Percentiles rank a stretch among this genome's conserved stretches.
Evolutionary conservation across 108 stramenopile species (phyloP).

Genomic region (Cyclostephanos invisitatus): DNA sequence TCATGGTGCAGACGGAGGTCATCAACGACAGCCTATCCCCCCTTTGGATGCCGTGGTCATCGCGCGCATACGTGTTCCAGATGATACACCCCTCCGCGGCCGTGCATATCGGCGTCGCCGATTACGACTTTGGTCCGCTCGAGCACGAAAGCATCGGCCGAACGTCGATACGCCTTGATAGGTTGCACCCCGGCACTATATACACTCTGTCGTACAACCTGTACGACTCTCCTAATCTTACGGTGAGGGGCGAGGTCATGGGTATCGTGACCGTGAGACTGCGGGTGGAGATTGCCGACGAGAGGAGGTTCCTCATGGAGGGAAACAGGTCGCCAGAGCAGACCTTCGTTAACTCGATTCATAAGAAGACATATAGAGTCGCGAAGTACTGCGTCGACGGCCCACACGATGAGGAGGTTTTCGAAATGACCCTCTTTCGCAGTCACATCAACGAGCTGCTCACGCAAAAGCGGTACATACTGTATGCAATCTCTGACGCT

Average conservation of each 20-base stretch:
- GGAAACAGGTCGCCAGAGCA: slow-evolving; percentile 22
- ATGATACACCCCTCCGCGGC: slow-evolving; percentile 63
- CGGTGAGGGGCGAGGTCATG: slow-evolving; percentile 46
- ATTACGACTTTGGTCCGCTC: slow-evolving; percentile 55
- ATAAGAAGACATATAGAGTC: slow-evolving; percentile 57
- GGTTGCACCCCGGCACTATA: slow-evolving; percentile 53
- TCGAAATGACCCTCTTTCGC: slow-evolving; percentile 60
- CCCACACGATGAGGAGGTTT: slow-evolving; percentile 57
- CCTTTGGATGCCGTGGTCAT: slow-evolving; percentile 75
- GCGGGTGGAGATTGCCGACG: slow-evolving; percentile 58
- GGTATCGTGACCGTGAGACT: slow-evolving; percentile 71
- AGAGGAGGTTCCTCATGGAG: slow-evolving; percentile 47
- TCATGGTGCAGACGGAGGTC: slow-evolving; percentile 57
- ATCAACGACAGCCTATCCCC: slow-evolving; percentile 70
- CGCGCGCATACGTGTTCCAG: slow-evolving; percentile 64
- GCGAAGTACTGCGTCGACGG: slow-evolving; percentile 57
- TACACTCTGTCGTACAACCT: slow-evolving; percentile 68
- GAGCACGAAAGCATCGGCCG: slow-evolving; percentile 70
- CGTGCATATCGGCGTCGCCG: slow-evolving; percentile 64
- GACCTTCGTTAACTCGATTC: slow-evolving; percentile 55
- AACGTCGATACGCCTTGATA: slow-evolving; percentile 54
- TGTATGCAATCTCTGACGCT: slow-evolving; percentile 37
- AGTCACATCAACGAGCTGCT: slow-evolving; percentile 78
- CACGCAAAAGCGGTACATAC: slow-evolving; percentile 47
- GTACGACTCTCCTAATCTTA: slow-evolving; percentile 57